Evolutionary conservation across 208 protist species (phyloP), one percentile per base, ranked within the genome.

Genomic region (Trypanosoma vivax): DNA sequence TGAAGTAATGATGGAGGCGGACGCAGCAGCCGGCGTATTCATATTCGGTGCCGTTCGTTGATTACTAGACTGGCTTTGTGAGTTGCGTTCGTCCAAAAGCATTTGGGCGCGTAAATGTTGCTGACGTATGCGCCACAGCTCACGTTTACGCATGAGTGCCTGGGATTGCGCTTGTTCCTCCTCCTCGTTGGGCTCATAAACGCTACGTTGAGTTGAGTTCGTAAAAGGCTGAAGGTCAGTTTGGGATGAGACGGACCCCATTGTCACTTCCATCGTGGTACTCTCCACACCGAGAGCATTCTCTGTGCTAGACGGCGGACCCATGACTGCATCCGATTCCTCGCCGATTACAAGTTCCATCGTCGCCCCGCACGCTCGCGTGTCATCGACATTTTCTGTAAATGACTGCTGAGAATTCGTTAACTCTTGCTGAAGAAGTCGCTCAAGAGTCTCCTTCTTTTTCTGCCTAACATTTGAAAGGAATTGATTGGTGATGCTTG

Each of bases 51-150:
- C n/a, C n/a, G n/a, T n/a, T n/a, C n/a, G n/a, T n/a, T n/a, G n/a
- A n/a, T n/a, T 18, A 45, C 29, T 46, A 7, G 7, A 24, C 37
- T 56, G 53, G 6, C 27, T 19, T 14, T 50, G 31, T 3, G 43
- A 42, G 19, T 14, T 37, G 35, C 14, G 11, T 29, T 48, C 50
- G 28, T 50, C 58, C 2, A 10, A 33, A 21, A 21, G 24, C 23
- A 47, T 45, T 57, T 85, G 62, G 13, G 69, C 69, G 50, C 65
- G 64, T 11, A 76, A 27, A 24, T 84, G 70, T 5, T 68, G 64
- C 58, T 90, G 79, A 38, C 76, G 65, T 46, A 90, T 58, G 42
- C 83, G 80, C 80, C 81, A 85, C 3, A 93, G 78, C 41, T 93
- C 76, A 30, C 89, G 82, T 41, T 82, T 82, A n/a, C 85, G 78